These are phyloP conservation scores for Allium sativum DNA, from an alignment of 106 monocot genomes.

Conservation along the genomic window DNA sequence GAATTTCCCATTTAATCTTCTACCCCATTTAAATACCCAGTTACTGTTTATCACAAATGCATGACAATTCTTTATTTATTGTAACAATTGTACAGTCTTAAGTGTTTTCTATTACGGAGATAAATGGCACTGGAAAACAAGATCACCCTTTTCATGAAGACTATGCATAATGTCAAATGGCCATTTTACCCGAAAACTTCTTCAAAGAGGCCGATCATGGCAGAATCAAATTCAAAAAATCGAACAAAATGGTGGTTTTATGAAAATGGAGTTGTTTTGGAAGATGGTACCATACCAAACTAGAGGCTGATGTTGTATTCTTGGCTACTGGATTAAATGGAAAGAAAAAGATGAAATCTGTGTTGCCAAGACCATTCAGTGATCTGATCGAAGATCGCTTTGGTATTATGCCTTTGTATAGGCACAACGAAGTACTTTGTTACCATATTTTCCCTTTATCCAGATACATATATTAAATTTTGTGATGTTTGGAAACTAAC, in stretches of 20 bases:
- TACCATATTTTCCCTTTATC: background rate
- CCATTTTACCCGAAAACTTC: constrained; percentile 72
- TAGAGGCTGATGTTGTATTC: constrained; percentile 76
- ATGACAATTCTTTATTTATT: no score
- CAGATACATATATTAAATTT: no score
- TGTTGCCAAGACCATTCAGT: constrained; percentile 46
- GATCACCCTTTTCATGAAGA: constrained; percentile 78
- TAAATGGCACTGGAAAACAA: no score
- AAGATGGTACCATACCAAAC: constrained; percentile 46
- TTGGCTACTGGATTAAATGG: constrained; percentile 79
- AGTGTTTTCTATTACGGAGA: no score
- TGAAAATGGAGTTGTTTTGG: constrained; percentile 53
- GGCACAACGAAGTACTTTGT: constrained; percentile 14
- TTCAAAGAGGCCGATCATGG: constrained; percentile 62
- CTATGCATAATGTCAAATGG: constrained; percentile 84
- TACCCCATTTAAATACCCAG: no score
- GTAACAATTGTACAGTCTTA: no score
- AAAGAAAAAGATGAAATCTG: constrained; percentile 57
- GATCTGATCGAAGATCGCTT: constrained; percentile 27
- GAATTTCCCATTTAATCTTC: no score
- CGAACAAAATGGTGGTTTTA: constrained; percentile 55
- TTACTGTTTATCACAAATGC: no score
- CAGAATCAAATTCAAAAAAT: constrained; percentile 44
- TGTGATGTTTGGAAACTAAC: no score
- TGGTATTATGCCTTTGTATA: constrained; percentile 73